These are phyloP conservation scores for Dimocarpus longan DNA, from an alignment of 345 rosid species.

Conservation along the genomic window DNA sequence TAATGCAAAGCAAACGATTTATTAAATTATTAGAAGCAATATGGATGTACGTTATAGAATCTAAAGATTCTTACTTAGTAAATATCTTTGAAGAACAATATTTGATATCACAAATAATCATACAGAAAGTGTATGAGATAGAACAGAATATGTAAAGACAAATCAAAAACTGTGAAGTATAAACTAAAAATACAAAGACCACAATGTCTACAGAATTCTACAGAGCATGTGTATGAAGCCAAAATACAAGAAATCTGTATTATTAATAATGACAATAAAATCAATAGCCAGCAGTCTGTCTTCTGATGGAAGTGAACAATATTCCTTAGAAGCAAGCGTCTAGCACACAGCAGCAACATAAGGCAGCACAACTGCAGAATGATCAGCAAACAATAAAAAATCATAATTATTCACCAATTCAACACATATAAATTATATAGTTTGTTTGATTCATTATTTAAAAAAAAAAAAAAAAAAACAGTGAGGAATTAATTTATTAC, in stretches of 20 bases:
- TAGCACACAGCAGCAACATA: slow-evolving; percentile 74
- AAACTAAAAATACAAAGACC: neutral
- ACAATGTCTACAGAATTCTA: neutral
- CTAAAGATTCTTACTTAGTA: no score
- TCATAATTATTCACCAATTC: neutral
- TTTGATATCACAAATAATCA: no score
- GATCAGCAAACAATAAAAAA: neutral
- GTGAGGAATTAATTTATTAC: slow-evolving; percentile 38
- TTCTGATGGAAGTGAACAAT: neutral
- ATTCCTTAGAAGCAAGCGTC: slow-evolving; percentile 59
- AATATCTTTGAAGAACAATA: no score
- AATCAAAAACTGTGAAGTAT: neutral
- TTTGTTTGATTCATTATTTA: no score
- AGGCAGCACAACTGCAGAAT: slow-evolving; percentile 57
- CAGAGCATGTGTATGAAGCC: neutral
- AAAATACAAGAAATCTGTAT: neutral
- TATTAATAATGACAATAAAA: neutral
- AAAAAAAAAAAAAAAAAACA: no score
- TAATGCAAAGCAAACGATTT: no score
- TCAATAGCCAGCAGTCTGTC: neutral
- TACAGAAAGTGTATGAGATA: neutral
- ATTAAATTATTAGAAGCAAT: no score
- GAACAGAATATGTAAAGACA: no score
- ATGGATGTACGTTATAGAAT: no score
- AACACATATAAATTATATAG: neutral